These are phyloP conservation scores for Buddleja alternifolia DNA, from an alignment of 257 asterid genomes.

Conservation along the genomic window DNA sequence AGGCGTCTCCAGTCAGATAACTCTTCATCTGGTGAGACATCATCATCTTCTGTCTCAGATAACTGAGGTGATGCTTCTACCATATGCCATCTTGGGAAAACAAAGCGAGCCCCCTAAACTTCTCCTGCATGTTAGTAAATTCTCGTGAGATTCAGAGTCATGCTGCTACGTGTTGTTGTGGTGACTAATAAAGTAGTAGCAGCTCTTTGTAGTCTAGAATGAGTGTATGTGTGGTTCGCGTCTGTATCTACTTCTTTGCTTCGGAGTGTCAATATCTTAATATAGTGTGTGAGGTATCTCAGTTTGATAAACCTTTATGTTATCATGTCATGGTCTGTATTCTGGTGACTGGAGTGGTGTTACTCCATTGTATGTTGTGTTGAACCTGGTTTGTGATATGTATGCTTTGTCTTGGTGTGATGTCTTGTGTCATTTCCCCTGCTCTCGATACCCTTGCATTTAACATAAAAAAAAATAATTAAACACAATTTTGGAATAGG, in stretches of 20 bases:
- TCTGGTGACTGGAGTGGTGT: conserved; percentile 17
- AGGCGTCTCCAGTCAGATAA: conserved; percentile 65
- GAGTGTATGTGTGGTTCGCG: background rate
- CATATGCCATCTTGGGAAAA: conserved; percentile 1
- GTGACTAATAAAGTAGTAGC: background rate
- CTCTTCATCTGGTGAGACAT: conserved; percentile 76
- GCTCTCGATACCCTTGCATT: no score
- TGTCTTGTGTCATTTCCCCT: background rate
- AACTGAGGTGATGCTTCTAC: conserved; percentile 42
- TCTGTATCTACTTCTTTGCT: background rate
- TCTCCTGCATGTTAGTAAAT: conserved; percentile 3
- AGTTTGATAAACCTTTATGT: conserved; percentile 5
- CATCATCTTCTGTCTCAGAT: conserved; percentile 75
- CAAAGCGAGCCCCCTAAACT: background rate
- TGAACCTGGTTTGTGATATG: background rate
- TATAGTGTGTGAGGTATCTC: conserved; percentile 1
- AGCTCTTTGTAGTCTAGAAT: background rate
- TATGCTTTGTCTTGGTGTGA: background rate
- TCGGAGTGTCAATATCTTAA: background rate
- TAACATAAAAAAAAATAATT: no score
- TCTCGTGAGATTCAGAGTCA: background rate
- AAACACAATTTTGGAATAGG: no score
- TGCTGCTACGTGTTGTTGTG: background rate
- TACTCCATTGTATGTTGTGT: background rate
- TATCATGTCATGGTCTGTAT: background rate